Percentiles rank a stretch among this genome's conserved stretches.
These are phyloP conservation scores for Botrytis paeoniae DNA, from an alignment of 2,329 filamentous ascomycete genomes.

Conservation along the genomic window DNA sequence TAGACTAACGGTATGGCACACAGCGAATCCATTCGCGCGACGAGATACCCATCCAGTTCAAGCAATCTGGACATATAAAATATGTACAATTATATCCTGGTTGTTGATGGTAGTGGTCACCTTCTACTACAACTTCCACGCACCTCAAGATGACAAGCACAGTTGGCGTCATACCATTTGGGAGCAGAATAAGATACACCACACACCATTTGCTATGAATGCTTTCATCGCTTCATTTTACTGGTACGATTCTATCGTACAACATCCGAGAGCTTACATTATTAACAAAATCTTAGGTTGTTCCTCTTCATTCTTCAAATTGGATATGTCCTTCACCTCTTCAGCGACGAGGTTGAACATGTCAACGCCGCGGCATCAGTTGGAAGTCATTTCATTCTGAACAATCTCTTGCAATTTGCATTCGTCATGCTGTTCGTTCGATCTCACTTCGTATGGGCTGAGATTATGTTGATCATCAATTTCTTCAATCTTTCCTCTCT, in stretches of 20 bases:
- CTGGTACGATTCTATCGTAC: slow-evolving; percentile 54
- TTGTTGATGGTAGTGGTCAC: slow-evolving; percentile 67
- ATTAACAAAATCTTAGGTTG: slow-evolving; percentile 49
- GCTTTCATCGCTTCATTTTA: slow-evolving; percentile 64
- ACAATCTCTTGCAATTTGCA: slow-evolving; percentile 78
- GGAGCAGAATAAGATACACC: slow-evolving; percentile 65
- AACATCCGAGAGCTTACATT: neutral
- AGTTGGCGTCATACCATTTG: slow-evolving; percentile 63
- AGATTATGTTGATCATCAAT: slow-evolving; percentile 74
- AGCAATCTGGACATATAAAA: slow-evolving; percentile 69
- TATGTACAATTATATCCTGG: slow-evolving; percentile 73
- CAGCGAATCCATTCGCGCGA: slow-evolving; percentile 74
- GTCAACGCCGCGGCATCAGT: slow-evolving; percentile 72
- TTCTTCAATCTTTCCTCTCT: slow-evolving; percentile 75
- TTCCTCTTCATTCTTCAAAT: slow-evolving; percentile 72
- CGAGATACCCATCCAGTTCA: slow-evolving; percentile 62
- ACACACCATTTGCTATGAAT: slow-evolving; percentile 75
- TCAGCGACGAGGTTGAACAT: slow-evolving; percentile 60
- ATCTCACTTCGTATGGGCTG: slow-evolving; percentile 70
- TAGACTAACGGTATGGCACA: neutral
- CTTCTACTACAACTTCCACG: slow-evolving; percentile 69
- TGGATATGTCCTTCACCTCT: slow-evolving; percentile 74
- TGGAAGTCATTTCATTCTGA: slow-evolving; percentile 78
- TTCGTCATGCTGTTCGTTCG: slow-evolving; percentile 83
- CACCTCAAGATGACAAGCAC: slow-evolving; percentile 57